Evolutionary conservation across 345 rosid genomes (phyloP).

Genomic region (Pugionium dolabratum): DNA sequence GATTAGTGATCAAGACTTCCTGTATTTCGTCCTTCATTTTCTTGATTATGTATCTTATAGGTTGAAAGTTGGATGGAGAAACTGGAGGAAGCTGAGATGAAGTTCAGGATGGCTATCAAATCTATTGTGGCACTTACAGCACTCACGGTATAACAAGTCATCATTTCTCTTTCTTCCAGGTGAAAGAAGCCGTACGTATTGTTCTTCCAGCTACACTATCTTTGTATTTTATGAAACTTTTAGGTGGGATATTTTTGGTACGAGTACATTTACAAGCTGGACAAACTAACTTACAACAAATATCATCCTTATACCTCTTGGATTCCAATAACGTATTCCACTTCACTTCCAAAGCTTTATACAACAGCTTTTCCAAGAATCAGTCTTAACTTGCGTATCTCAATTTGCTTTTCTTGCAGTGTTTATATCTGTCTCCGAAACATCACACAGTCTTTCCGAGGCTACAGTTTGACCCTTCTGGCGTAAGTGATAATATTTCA

Average conservation of each 20-base stretch:
- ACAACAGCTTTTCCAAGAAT: constrained; percentile 5
- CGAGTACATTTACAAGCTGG: constrained; percentile 89
- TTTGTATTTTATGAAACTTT: constrained; percentile 35
- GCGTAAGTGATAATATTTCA: constrained; percentile 61
- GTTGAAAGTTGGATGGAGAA: constrained; percentile 99
- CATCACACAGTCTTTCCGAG: constrained; percentile 75
- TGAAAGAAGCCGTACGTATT: constrained; percentile 17
- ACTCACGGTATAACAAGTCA: constrained; percentile 51
- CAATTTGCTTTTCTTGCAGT: constrained; percentile 47
- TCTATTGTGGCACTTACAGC: constrained; percentile 54
- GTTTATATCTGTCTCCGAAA: constrained; percentile 92
- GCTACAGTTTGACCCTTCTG: constrained; percentile 85
- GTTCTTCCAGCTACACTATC: constrained; percentile 14
- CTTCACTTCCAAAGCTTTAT: constrained; percentile 20
- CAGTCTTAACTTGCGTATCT: constrained; percentile 6
- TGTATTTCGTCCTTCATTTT: not conserved
- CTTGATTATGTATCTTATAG: constrained; percentile 44
- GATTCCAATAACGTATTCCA: constrained; percentile 95
- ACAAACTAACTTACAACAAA: constrained; percentile 88
- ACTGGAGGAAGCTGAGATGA: constrained; percentile 85
- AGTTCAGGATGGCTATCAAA: constrained; percentile 67
- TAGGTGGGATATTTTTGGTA: constrained; percentile 87
- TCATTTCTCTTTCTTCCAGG: constrained; percentile 14
- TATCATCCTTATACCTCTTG: constrained; percentile 98
- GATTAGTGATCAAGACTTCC: constrained; percentile 12